Evolutionary conservation across 805 yeast genomes (phyloP), one percentile per base, ranked within the genome.

Genomic region (Wickerhamomyces kurtzmanii): DNA sequence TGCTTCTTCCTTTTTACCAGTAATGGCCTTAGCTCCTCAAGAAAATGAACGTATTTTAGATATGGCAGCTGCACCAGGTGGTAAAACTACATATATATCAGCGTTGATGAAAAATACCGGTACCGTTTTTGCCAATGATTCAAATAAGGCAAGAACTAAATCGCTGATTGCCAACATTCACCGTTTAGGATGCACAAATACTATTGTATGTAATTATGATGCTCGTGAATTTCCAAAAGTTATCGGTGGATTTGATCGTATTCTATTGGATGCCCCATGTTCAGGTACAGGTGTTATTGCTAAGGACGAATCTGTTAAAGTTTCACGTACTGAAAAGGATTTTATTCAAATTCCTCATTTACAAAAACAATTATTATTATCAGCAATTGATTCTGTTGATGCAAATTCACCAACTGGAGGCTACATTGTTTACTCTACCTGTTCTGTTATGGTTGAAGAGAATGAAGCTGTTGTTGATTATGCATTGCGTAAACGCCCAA

Each of bases 61-160:
- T 61, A 91, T 91, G 99, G 97, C 98, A 26, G 94, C 98, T 35
- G 96, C 98, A 17, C 98, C 98, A 40, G 98, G 98, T 63, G 98
- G 98, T 59, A 89, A 89, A 53, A 85, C 96, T 13, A 89, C 98
- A 3, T 87, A 85, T 53, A 73, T 89, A 29, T 75, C 94, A 20
- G 96, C 99, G 1, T 57, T 89, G 60, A 91, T 91, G 97, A 91
- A 91, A 52, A 91, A 91, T 57, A 91, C 98, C 1, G 99, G 99
- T 16, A 76, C 89, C 55, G 83, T 91, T 14, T 87, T 91, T 54
- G 99, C 99, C 30, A 91, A 91, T 56, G 99, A 91, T 61, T 78
- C 95, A 32, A 91, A 86, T 63, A 91, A 89, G 54, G 83, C 94
- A 15, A 79, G 99, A 63, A 89, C 97, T 18, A 89, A 89, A 62